Evolutionary conservation across 768 basidiomycete species (phyloP).

Genomic region (Pholiota conissans): DNA sequence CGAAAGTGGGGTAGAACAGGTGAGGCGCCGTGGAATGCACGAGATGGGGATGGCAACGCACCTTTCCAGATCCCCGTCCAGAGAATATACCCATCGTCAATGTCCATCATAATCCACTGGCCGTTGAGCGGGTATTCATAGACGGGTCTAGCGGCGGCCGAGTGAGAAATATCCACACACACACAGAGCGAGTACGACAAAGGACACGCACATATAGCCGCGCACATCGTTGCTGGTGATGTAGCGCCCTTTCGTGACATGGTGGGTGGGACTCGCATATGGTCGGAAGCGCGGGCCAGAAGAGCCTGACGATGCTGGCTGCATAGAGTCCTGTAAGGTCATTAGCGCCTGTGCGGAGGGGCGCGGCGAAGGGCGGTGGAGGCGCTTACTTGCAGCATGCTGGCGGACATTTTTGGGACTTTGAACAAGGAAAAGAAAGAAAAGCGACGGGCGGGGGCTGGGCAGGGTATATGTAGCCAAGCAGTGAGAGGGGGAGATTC

Average conservation of each 20-base stretch:
- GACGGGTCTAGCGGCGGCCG: constrained; percentile 56
- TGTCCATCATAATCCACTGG: constrained; percentile 96
- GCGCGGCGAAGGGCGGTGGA: constrained; percentile 1
- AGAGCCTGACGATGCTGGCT: constrained; percentile 37
- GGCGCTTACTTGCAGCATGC: constrained; percentile 43
- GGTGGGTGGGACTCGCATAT: constrained; percentile 73
- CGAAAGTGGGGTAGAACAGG: constrained; percentile 4
- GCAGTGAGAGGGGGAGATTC: no score
- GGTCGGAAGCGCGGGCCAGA: constrained; percentile 57
- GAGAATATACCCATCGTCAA: constrained; percentile 87
- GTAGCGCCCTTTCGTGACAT: constrained; percentile 83
- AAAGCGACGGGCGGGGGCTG: constrained; percentile 12
- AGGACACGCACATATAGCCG: constrained; percentile 74
- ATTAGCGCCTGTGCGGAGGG: constrained; percentile 8
- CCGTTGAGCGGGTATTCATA: constrained; percentile 89
- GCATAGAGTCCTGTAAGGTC: constrained; percentile 39
- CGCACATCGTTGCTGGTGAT: constrained; percentile 89
- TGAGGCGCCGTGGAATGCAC: background rate
- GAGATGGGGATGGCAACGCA: constrained; percentile 24
- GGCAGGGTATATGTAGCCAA: constrained; percentile 26
- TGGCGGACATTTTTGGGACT: constrained; percentile 42
- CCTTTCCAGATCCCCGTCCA: constrained; percentile 98
- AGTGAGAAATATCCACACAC: constrained; percentile 2
- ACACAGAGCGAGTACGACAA: background rate
- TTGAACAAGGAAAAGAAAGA: constrained; percentile 24